Conservation (phyloP, 2,329 filamentous ascomycete genomes). For the Ceratocystis colombiana region DNA sequence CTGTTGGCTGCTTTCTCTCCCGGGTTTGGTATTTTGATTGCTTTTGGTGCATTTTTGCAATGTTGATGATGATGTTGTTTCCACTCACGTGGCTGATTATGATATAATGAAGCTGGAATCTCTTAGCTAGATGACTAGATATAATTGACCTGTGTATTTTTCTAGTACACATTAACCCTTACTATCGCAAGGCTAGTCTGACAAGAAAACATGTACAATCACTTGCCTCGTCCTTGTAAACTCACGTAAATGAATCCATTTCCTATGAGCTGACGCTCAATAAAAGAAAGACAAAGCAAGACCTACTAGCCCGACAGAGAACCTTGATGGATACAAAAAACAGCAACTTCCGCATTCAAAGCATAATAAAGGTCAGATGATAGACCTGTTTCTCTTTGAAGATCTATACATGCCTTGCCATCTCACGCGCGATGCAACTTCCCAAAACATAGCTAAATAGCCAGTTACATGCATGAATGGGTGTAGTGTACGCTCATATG, state of each 20-base stretch:
- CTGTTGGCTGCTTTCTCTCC: background rate
- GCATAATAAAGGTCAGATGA: too few species aligned
- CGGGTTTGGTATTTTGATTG: background rate
- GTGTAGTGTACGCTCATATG: background rate
- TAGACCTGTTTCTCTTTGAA: background rate
- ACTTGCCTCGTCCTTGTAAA: too few species aligned
- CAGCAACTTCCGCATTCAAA: too few species aligned
- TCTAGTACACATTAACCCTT: too few species aligned
- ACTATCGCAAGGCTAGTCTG: too few species aligned
- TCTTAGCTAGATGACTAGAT: too few species aligned
- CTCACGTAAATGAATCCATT: too few species aligned
- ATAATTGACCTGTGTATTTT: too few species aligned
- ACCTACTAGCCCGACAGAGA: background rate
- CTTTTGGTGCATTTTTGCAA: background rate
- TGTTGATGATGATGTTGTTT: slow-evolving; percentile 1
- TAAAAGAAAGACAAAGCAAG: too few species aligned
- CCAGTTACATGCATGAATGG: background rate
- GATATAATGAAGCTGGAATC: slow-evolving; percentile 2
- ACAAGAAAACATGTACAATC: too few species aligned
- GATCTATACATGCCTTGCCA: background rate
- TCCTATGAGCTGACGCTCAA: too few species aligned
- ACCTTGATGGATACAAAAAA: background rate
- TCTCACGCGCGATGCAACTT: background rate
- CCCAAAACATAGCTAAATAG: background rate
- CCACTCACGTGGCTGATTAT: background rate